phyloP scores from a whole-genome alignment of 257 asterid species.

The Solanum sitiens region DNA sequence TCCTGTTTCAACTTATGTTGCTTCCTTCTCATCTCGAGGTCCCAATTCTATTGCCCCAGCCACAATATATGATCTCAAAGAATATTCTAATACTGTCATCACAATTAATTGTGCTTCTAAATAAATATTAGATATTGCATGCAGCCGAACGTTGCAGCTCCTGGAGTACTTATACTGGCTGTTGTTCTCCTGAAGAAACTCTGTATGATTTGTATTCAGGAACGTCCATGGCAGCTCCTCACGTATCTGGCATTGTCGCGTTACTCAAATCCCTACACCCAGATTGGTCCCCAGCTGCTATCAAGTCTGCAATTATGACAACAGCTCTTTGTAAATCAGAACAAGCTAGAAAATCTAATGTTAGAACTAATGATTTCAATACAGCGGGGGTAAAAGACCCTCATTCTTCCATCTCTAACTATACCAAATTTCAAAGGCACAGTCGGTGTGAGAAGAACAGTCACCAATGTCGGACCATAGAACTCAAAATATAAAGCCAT shows the following conservation, averaged over 20 bases:
- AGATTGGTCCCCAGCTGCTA: too few species aligned
- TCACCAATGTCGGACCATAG: too few species aligned
- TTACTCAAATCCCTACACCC: slow-evolving; percentile 24
- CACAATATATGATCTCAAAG: slow-evolving; percentile 17
- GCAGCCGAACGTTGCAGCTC: slow-evolving; percentile 34
- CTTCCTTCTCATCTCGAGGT: slow-evolving; percentile 30
- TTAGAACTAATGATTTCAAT: too few species aligned
- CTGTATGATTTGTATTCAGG: not conserved
- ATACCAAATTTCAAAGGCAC: too few species aligned
- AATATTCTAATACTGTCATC: too few species aligned
- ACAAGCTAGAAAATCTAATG: too few species aligned
- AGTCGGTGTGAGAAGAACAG: too few species aligned
- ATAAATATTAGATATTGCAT: not conserved
- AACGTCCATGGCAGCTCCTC: too few species aligned
- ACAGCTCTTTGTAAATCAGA: too few species aligned
- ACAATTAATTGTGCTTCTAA: not conserved
- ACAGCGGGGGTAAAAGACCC: too few species aligned
- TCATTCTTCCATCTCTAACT: too few species aligned
- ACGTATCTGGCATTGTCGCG: slow-evolving; percentile 18
- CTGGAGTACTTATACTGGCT: slow-evolving; percentile 31
- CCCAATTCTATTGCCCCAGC: slow-evolving; percentile 31
- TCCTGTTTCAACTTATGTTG: slow-evolving; percentile 12
- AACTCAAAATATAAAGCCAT: too few species aligned
- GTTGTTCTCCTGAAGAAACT: slow-evolving; percentile 1
- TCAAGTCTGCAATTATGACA: slow-evolving; percentile 2